Evolutionary conservation across 2,329 filamentous ascomycete genomes (phyloP).

Genomic region (Sporothrix globosa): DNA sequence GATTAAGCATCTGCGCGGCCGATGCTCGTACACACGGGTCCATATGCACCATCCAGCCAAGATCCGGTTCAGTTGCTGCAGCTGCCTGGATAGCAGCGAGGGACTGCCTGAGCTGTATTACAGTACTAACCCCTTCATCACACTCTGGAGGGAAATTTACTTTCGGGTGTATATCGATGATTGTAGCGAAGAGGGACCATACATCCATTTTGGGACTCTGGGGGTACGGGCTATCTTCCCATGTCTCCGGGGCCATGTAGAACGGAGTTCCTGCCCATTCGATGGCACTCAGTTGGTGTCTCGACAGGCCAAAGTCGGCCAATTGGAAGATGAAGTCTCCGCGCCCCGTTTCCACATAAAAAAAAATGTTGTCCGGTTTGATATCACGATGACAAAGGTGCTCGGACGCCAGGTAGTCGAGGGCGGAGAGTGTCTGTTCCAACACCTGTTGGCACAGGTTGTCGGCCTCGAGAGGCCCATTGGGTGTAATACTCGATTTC

Average conservation of each 20-base stretch:
- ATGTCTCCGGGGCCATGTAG: not conserved
- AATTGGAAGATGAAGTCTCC: not conserved
- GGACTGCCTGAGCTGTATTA: not conserved
- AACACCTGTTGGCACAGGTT: not conserved
- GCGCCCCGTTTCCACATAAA: not conserved
- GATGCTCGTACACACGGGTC: not conserved
- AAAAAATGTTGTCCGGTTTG: slow-evolving; percentile 14
- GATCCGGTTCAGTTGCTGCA: too few relatives aligned
- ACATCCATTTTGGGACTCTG: slow-evolving; percentile 19
- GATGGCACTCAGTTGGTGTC: not conserved
- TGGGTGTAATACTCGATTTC: not conserved
- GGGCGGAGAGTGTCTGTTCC: not conserved
- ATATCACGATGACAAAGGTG: not conserved
- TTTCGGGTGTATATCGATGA: not conserved
- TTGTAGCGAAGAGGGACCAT: slow-evolving; percentile 12
- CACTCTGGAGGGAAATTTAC: not conserved
- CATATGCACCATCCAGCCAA: not conserved
- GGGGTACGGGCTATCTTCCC: not conserved
- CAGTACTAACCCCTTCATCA: too few relatives aligned
- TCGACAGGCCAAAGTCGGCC: slow-evolving; percentile 6
- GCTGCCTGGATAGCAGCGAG: not conserved
- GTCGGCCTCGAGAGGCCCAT: not conserved
- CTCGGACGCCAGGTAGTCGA: not conserved
- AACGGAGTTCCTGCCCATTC: not conserved
- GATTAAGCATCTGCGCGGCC: not conserved